Conservation (phyloP, 1,284 basidiomycete genomes). For the Papiliotrema terrestris region DNA sequence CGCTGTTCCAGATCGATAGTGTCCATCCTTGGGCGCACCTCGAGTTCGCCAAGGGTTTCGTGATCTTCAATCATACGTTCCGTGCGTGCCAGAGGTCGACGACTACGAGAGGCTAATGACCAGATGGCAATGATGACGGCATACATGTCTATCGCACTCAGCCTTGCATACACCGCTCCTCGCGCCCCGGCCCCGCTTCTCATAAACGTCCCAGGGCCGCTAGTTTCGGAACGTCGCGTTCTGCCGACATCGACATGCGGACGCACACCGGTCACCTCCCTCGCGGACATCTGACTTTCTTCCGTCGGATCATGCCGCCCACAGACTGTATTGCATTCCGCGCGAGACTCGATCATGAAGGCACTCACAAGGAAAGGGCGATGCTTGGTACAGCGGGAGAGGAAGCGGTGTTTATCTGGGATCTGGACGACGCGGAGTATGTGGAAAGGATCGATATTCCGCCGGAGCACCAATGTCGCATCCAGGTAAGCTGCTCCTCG, state of each 20-base stretch:
- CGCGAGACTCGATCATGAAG: constrained; percentile 31
- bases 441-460: constrained; percentile 18
- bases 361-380: constrained; percentile 17
- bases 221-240: not conserved
- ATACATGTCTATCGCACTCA: constrained; percentile 31
- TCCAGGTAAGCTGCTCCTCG: constrained; percentile 16
- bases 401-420: constrained; percentile 33
- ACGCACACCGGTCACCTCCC: constrained; percentile 15
- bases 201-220: not conserved
- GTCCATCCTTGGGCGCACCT: constrained; percentile 29
- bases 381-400: constrained; percentile 29
- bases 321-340: constrained; percentile 33
- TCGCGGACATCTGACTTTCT: constrained; percentile 35
- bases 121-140: constrained; percentile 3
- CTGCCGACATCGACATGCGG: constrained; percentile 1
- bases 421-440: constrained; percentile 30
- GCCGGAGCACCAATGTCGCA: constrained; percentile 5
- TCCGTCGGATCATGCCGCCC: constrained; percentile 28
- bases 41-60: constrained; percentile 37
- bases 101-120: not conserved
- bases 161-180: constrained; percentile 14
- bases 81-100: constrained; percentile 8
- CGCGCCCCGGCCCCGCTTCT: not conserved
- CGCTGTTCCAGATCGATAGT: constrained; percentile 24
- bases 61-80: constrained; percentile 27